phyloP scores from a whole-genome alignment of 2,329 filamentous ascomycete genomes.

The Colletotrichum melonis region DNA sequence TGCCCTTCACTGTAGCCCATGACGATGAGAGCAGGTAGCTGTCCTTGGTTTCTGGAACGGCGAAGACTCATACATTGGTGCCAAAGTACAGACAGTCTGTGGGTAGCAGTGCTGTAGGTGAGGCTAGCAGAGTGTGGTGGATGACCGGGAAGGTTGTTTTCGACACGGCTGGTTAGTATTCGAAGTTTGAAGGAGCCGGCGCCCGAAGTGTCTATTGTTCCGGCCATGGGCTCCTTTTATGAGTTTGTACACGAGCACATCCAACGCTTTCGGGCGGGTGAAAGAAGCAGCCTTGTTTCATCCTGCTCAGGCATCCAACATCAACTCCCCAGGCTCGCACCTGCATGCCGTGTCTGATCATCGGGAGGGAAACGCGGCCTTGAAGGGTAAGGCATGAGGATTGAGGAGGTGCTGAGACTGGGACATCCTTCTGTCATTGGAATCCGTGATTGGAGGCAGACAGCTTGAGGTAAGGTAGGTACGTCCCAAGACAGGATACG shows the following conservation, averaged over 20 bases:
- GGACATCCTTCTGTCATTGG: background rate
- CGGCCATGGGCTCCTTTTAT: background rate
- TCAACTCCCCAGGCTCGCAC: background rate
- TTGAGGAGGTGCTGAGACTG: background rate
- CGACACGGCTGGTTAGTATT: background rate
- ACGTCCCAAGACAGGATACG: background rate
- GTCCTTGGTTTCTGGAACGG: background rate
- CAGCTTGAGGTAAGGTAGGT: background rate
- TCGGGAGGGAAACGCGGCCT: background rate
- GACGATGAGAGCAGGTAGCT: background rate
- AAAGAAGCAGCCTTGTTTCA: background rate
- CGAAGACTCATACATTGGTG: background rate
- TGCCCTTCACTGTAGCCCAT: background rate
- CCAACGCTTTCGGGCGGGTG: background rate
- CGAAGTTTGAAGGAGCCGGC: background rate
- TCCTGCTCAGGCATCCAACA: background rate
- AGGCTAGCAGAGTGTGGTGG: background rate
- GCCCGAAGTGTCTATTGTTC: background rate
- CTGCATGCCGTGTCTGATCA: background rate
- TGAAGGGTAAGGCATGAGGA: background rate
- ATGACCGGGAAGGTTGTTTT: background rate
- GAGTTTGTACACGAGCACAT: background rate
- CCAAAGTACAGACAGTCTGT: background rate
- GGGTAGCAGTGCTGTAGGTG: background rate
- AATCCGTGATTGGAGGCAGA: background rate